Evolutionary conservation across 768 basidiomycete genomes (phyloP).

Genomic region (Suillus subaureus): DNA sequence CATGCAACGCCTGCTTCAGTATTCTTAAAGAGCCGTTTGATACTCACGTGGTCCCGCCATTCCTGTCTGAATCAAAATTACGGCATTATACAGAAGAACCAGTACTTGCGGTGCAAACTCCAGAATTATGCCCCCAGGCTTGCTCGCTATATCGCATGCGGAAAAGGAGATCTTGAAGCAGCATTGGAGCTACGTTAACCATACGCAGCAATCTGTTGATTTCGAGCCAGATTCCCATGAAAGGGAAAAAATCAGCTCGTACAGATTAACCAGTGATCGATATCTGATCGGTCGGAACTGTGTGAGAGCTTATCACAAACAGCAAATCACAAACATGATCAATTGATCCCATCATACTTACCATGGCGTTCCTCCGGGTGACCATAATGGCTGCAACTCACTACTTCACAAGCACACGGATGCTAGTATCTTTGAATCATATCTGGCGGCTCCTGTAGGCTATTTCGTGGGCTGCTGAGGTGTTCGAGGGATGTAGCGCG

Average conservation of each 20-base stretch:
- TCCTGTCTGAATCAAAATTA: background rate
- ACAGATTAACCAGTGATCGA: too few species aligned
- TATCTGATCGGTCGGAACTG: background rate
- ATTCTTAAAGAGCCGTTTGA: background rate
- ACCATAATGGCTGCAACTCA: background rate
- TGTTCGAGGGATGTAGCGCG: background rate
- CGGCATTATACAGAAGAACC: background rate
- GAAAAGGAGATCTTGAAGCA: background rate
- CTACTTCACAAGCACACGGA: background rate
- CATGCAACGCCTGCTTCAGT: background rate
- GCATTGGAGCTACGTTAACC: background rate
- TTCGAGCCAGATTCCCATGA: slow-evolving; percentile 1
- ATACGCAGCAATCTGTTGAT: background rate
- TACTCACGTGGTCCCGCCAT: background rate
- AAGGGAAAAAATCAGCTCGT: background rate
- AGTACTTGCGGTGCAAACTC: background rate
- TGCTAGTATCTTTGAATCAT: background rate
- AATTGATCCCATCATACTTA: background rate
- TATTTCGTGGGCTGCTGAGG: background rate
- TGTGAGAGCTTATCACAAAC: background rate
- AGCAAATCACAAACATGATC: background rate
- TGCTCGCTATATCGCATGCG: background rate
- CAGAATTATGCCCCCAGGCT: background rate
- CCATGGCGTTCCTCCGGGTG: background rate
- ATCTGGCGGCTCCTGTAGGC: background rate